Conservation (phyloP, 495 filamentous ascomycete species). For the Aspergillus cavernicola region DNA sequence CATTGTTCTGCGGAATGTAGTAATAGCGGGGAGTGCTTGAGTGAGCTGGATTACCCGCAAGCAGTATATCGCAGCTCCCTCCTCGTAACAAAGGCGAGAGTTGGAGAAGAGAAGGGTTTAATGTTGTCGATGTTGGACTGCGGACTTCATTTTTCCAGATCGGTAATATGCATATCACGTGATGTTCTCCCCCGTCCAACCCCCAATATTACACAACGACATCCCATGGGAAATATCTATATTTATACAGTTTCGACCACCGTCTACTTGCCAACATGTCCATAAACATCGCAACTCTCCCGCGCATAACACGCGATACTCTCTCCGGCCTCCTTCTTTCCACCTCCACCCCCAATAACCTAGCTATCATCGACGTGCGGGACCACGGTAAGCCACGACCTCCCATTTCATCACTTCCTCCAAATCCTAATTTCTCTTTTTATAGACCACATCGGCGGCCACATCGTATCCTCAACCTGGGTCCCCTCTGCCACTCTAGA, state of each 20-base stretch:
- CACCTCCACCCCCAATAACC: constrained; percentile 28
- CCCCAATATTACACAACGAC: too few species aligned
- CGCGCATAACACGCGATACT: constrained; percentile 59
- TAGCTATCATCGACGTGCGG: constrained; percentile 86
- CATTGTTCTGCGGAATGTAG: constrained; percentile 23
- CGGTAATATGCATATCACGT: constrained; percentile 16
- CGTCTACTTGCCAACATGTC: constrained; percentile 47
- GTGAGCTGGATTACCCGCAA: background rate
- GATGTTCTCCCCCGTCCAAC: background rate
- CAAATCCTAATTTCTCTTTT: background rate
- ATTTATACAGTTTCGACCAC: too few species aligned
- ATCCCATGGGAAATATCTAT: too few species aligned
- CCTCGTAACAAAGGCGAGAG: background rate
- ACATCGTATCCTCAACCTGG: constrained; percentile 72
- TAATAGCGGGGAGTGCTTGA: background rate
- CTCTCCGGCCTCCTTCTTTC: constrained; percentile 52
- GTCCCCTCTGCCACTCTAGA: constrained; percentile 71
- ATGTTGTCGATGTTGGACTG: background rate
- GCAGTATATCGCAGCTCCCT: background rate
- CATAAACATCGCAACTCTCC: constrained; percentile 55
- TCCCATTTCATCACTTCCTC: background rate
- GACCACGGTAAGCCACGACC: constrained; percentile 57
- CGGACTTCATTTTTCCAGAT: constrained; percentile 12
- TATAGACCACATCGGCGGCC: constrained; percentile 85
- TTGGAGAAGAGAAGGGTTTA: background rate